These are phyloP conservation scores for Suhomyces choctaworum DNA, from an alignment of 1,139 yeast species.

Conservation along the genomic window DNA sequence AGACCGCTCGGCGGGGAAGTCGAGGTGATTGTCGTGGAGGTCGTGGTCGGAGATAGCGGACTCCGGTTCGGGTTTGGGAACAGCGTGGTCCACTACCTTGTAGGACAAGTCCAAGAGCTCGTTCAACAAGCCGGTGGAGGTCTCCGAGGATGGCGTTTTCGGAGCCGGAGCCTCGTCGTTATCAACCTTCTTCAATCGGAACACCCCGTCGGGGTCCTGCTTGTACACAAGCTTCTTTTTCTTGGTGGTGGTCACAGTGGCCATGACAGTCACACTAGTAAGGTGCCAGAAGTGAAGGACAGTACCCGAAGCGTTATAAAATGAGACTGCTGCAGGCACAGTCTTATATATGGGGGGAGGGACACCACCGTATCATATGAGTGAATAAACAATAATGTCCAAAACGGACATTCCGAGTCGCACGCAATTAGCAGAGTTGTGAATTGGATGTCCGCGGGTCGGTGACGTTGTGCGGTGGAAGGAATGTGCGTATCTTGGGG, in stretches of 20 bases:
- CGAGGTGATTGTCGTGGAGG: background rate
- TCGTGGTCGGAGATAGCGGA: background rate
- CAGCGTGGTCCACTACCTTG: constrained; percentile 9
- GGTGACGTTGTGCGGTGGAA: no score
- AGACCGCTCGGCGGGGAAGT: background rate
- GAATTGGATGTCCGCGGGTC: constrained; percentile 3
- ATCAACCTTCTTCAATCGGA: constrained; percentile 35
- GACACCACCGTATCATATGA: no score
- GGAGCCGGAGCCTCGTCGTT: constrained; percentile 10
- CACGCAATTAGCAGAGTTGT: background rate
- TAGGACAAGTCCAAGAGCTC: constrained; percentile 22
- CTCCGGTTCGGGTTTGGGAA: background rate
- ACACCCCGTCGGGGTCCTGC: constrained; percentile 46
- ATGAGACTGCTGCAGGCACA: no score
- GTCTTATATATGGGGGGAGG: no score
- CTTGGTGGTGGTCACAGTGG: constrained; percentile 18
- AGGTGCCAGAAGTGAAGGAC: no score
- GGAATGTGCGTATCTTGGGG: no score
- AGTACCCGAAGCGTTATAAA: no score
- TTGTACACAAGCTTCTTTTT: constrained; percentile 38
- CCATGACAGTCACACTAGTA: constrained; percentile 8
- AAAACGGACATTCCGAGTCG: constrained; percentile 5
- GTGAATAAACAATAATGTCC: background rate
- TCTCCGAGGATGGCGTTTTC: constrained; percentile 1
- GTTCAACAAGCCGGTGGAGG: constrained; percentile 18